Conservation (phyloP, 179 eudicot genomes). For the Beta corolliflora region DNA sequence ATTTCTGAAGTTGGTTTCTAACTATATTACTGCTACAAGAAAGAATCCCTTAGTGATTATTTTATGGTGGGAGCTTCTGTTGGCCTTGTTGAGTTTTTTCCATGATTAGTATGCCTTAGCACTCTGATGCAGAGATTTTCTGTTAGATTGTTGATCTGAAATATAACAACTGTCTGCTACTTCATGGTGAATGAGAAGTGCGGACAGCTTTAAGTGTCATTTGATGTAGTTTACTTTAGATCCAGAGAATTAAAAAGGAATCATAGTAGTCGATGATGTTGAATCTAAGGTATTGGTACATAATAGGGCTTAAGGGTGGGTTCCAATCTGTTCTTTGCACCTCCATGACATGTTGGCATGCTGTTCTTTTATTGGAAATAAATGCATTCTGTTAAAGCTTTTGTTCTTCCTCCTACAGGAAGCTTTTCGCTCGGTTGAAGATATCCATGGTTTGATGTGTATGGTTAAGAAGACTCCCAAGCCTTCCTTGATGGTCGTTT, state of each 20-base stretch:
- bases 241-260: neutral
- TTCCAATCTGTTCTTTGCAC: neutral
- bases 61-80: neutral
- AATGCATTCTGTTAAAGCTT: neutral
- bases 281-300: neutral
- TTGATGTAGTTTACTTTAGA: neutral
- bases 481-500: constrained; percentile 79
- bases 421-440: constrained; percentile 94
- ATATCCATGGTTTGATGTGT: constrained; percentile 85
- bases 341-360: neutral
- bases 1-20: no score
- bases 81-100: neutral
- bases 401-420: constrained; percentile 48
- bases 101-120: neutral
- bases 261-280: neutral
- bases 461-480: constrained; percentile 91
- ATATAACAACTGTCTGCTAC: neutral
- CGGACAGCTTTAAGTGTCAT: neutral
- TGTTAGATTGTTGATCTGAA: neutral
- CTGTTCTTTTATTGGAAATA: neutral
- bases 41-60: neutral
- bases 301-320: neutral
- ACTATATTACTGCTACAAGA: neutral
- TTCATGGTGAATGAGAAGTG: neutral
- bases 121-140: neutral